These are phyloP conservation scores for Pogostemon cablin DNA, from an alignment of 257 asterid species.

Conservation along the genomic window DNA sequence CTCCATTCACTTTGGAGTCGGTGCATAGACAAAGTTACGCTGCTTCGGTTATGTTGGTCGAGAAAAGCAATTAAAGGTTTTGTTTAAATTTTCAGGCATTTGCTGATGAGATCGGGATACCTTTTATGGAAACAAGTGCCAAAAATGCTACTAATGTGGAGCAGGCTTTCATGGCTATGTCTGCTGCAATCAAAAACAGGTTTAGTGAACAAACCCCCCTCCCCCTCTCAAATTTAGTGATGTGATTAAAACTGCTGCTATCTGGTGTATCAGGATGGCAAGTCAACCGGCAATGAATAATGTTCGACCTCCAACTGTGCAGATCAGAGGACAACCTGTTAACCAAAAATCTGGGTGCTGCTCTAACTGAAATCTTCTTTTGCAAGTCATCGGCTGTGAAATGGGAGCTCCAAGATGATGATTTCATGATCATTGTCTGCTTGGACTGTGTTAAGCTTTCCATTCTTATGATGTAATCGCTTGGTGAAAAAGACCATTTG, in stretches of 20 bases:
- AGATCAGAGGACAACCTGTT: slow-evolving; percentile 84
- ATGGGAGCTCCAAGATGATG: too few species aligned
- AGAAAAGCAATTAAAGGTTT: neutral
- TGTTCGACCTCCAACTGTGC: slow-evolving; percentile 80
- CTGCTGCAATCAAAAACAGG: slow-evolving; percentile 59
- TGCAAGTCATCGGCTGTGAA: too few species aligned
- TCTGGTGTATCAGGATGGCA: slow-evolving; percentile 69
- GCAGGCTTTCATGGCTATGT: slow-evolving; percentile 69
- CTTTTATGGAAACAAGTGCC: slow-evolving; percentile 69
- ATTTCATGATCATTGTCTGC: too few species aligned
- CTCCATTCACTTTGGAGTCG: too few species aligned
- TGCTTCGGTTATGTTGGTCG: too few species aligned
- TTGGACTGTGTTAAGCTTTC: too few species aligned
- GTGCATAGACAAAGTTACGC: too few species aligned
- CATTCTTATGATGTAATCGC: too few species aligned
- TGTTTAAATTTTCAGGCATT: slow-evolving; percentile 45
- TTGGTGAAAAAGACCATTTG: too few species aligned
- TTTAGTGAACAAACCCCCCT: neutral
- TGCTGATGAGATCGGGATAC: slow-evolving; percentile 69
- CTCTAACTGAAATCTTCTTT: slow-evolving; percentile 47
- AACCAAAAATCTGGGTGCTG: slow-evolving; percentile 88
- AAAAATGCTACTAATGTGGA: slow-evolving; percentile 63
- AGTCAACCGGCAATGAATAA: slow-evolving; percentile 75
- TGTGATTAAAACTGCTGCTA: slow-evolving; percentile 5
- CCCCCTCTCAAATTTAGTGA: neutral